Evolutionary conservation across 176 grass and related monocot species (phyloP), one percentile per base, ranked within the genome.

Genomic region (Musa itinerans): DNA sequence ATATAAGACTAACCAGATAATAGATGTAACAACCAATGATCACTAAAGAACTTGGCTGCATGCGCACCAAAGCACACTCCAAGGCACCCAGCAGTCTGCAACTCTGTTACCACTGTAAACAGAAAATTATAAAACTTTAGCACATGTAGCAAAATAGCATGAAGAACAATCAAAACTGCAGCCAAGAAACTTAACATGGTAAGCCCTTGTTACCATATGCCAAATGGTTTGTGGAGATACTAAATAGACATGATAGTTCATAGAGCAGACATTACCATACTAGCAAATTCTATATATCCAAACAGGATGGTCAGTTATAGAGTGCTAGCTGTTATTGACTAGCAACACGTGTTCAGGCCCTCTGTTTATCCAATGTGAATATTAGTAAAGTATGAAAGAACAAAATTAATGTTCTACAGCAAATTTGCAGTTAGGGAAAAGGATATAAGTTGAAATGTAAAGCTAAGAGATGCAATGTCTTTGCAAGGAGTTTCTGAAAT

Each of bases 51-150:
- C 65, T 86, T 96, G 1, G 68, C 74, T 49, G 75, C 62, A 65
- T 92, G 78, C 13, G 85, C 93, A 55, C 59, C 43, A 48, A 85
- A 79, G 81, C 89, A 92, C 52, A 88, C 73, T 16, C 52, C 71
- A 2, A 92, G 72, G 8, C 93, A 92, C 17, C 81, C 78, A 77
- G 71, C 85, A 75, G 81, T 86, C 3, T 72, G 65, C 74, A 85
- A 87, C 57, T 81, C 71, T 0, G 85, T 83, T 63, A 92, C 79
- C 11, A 90, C 93, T 96, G 77, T 74, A 84, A 71, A 51, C 27
- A 81, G 27, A 52, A 11, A 17, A 66, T 53, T 25, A 15, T 20
- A 52, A 65, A 65, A 10, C 23, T 9, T 52, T 50, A 64, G 10
- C 9, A 23, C 13, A 77, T 3, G 55, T 19, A 34, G 24, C 0